phyloP scores from a whole-genome alignment of 164 flowering plant species.

The Berberis thunbergii region DNA sequence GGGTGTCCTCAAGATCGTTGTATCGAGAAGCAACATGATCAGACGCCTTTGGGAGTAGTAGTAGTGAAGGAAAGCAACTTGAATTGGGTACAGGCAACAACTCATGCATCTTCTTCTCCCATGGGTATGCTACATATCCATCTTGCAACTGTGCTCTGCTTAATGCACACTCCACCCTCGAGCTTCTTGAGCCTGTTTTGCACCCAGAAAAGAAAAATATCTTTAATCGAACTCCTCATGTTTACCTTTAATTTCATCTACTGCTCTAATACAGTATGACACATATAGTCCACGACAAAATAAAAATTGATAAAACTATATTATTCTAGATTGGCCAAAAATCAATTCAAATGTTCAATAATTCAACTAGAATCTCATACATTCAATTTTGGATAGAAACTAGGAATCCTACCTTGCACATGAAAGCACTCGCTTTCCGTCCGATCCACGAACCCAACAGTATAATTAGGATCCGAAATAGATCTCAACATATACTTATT shows the following conservation, averaged over 20 bases:
- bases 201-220: no score
- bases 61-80: constrained; percentile 74
- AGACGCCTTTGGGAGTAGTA: constrained; percentile 74
- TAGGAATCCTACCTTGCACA: constrained; percentile 53
- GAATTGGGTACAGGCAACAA: constrained; percentile 58
- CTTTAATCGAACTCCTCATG: no score
- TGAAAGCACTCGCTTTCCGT: constrained; percentile 68
- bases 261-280: no score
- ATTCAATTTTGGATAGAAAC: constrained; percentile 55
- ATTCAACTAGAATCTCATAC: constrained; percentile 24
- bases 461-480: constrained; percentile 78
- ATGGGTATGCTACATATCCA: constrained; percentile 77
- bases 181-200: constrained; percentile 59
- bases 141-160: constrained; percentile 61
- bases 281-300: no score
- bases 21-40: constrained; percentile 49
- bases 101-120: constrained; percentile 78
- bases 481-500: constrained; percentile 69
- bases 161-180: constrained; percentile 64
- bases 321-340: no score
- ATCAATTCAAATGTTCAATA: no score
- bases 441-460: constrained; percentile 76
- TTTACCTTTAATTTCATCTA: no score
- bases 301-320: no score
- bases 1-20: constrained; percentile 85